These are phyloP conservation scores for Neofusicoccum cordaticola DNA, from an alignment of 2,329 filamentous ascomycete genomes.

Conservation along the genomic window DNA sequence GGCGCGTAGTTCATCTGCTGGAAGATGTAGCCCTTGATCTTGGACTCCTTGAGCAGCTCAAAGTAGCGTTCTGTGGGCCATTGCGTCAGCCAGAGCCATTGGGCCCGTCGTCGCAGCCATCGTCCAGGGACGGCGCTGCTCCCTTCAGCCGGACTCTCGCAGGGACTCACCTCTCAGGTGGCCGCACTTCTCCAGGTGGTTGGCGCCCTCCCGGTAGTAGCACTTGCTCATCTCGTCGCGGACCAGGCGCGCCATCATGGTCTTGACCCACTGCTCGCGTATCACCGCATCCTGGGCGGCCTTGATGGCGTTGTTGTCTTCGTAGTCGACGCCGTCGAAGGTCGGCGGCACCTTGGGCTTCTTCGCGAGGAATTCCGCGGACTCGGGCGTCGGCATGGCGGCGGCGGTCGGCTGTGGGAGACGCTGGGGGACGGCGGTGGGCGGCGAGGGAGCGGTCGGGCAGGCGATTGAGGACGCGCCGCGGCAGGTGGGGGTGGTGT, in stretches of 20 bases:
- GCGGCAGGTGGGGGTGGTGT: background rate
- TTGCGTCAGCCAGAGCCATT: conserved; percentile 12
- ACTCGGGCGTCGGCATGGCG: conserved; percentile 79
- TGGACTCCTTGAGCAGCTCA: conserved; percentile 70
- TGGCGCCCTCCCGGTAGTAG: conserved; percentile 79
- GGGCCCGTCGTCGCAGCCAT: background rate
- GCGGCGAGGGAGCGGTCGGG: background rate
- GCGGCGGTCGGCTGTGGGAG: conserved; percentile 12
- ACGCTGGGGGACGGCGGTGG: background rate
- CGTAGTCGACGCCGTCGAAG: conserved; percentile 84
- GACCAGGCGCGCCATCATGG: conserved; percentile 84
- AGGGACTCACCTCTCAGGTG: conserved; percentile 67
- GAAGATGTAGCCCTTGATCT: conserved; percentile 76
- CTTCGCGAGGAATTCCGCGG: conserved; percentile 74
- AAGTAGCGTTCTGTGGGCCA: conserved; percentile 67
- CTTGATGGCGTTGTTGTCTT: conserved; percentile 77
- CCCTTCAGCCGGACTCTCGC: no score
- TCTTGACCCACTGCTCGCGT: conserved; percentile 82
- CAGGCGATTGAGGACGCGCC: conserved; percentile 5
- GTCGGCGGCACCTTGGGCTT: conserved; percentile 80
- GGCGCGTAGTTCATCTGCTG: conserved; percentile 43
- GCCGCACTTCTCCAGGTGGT: conserved; percentile 85
- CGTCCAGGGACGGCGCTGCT: conserved; percentile 18
- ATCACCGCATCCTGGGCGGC: conserved; percentile 78
- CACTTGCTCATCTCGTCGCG: conserved; percentile 82